Base-by-base conservation (phyloP, 768 basidiomycete genomes). In the Nidula microcarpa region DNA sequence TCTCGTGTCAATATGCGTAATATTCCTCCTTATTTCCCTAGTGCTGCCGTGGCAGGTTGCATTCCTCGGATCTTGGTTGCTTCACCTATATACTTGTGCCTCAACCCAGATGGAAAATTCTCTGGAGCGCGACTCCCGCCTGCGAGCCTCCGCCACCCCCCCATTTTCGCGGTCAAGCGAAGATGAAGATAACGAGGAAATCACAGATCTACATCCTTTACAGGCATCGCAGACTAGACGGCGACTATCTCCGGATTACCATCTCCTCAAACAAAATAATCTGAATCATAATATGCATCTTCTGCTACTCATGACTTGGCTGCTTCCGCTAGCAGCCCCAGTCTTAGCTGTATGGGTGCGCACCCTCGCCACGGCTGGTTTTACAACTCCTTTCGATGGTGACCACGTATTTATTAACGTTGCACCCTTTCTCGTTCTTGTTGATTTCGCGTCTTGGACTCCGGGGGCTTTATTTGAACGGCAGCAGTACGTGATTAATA, bases 41-140 rank as follows among this genome's bases (percentile, higher is more conserved):
- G 70, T 94, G 50, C 74, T 95, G n/a, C 94, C 94, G 0, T 93
- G 91, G 84, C 94, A 97, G 68, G 89, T 95, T 8, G 93, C 89
- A 4, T 94, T 89, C 68, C 76, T 96, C 18, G 86, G 90, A 16
- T 85, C 85, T 58, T 91, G 91, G 85, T 55, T 86, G n/a, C 82
- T 89, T 49, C 91, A 93, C 55, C 70, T 91, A 44, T 72, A 81
- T 60, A 86, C 82, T 36, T 91, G 87, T 58, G 78, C 78, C 14
- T 70, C 65, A 2, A 63, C 70, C n/a, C 48, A 55, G 8, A 58
- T 60, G 36, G 59, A 61, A 10, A 11, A 49, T 32, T 23, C 47
- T 23, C 37, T 8, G n/a, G 16, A 10, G n/a, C n/a, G n/a, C n/a
- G n/a, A n/a, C n/a, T n/a, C n/a, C n/a, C n/a, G n/a, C n/a, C n/a